These are phyloP conservation scores for Coelastrella sp. DNA, from an alignment of 139 green algal genomes.

Conservation along the genomic window DNA sequence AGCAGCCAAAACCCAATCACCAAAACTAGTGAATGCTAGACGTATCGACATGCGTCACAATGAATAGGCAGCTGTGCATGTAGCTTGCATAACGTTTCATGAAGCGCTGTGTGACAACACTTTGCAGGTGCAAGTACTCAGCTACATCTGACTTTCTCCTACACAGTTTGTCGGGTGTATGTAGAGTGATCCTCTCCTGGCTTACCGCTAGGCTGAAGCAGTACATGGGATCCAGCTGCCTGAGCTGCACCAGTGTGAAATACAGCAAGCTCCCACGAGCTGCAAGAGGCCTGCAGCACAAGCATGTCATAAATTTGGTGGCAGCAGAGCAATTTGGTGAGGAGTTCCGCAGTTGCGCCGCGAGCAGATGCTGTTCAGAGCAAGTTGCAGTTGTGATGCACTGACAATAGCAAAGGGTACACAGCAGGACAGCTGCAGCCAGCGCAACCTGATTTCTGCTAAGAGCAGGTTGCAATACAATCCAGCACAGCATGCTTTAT, in stretches of 20 bases:
- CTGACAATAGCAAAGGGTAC: no score
- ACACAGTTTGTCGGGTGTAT: neutral
- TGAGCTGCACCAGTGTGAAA: constrained; percentile 74
- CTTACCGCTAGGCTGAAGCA: constrained; percentile 71
- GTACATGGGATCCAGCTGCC: constrained; percentile 84
- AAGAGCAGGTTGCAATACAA: no score
- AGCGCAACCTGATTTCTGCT: no score
- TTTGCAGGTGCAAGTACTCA: neutral
- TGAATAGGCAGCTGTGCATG: neutral
- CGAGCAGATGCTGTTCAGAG: no score
- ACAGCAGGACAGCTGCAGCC: no score
- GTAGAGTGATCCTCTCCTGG: neutral
- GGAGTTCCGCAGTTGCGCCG: no score
- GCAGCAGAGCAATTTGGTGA: no score
- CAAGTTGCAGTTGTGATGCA: no score
- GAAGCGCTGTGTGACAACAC: neutral
- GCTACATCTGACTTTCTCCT: neutral
- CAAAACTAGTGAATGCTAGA: no score
- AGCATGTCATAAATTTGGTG: neutral
- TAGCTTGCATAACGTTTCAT: neutral
- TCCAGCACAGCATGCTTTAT: no score
- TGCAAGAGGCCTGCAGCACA: constrained; percentile 65
- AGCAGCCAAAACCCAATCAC: neutral
- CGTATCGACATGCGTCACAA: neutral
- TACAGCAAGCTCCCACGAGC: constrained; percentile 71